Conservation (phyloP, 2,329 filamentous ascomycete species). For the Incumbomyces delicatus region DNA sequence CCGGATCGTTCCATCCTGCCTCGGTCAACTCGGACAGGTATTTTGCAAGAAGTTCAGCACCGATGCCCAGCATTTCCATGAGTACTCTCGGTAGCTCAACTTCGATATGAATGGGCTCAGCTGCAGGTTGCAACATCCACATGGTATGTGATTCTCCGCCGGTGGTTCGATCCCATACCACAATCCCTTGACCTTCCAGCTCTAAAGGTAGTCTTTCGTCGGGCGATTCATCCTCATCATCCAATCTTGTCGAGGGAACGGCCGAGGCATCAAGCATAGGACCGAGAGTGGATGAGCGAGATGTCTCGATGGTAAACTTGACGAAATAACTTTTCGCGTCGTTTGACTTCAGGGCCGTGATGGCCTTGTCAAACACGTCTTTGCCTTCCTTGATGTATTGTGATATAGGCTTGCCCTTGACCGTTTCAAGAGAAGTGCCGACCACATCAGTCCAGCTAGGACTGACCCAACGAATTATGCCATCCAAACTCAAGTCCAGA, state of each 20-base stretch:
- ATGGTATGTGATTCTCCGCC: constrained; percentile 78
- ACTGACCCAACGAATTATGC: constrained; percentile 88
- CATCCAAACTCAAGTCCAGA: constrained; percentile 83
- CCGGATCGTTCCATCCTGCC: constrained; percentile 62
- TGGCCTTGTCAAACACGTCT: constrained; percentile 67
- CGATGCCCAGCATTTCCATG: constrained; percentile 86
- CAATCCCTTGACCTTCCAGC: constrained; percentile 93
- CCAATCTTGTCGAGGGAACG: constrained; percentile 13
- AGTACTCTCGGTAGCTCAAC: constrained; percentile 85
- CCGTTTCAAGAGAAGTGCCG: constrained; percentile 62
- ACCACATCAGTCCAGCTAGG: constrained; percentile 92
- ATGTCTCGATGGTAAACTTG: constrained; percentile 64
- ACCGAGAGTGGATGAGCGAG: constrained; percentile 57
- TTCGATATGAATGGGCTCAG: constrained; percentile 80
- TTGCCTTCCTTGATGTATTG: constrained; percentile 75
- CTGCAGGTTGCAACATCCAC: constrained; percentile 98
- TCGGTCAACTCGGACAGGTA: constrained; percentile 87
- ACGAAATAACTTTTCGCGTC: constrained; percentile 88
- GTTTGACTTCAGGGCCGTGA: constrained; percentile 83
- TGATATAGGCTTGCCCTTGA: constrained; percentile 67
- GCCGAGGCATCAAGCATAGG: constrained; percentile 19
- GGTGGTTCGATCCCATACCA: constrained; percentile 85
- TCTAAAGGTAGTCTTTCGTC: constrained; percentile 46
- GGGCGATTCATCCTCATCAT: constrained; percentile 21
- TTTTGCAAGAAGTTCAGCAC: constrained; percentile 86